These are phyloP conservation scores for Diospyros kaki DNA, from an alignment of 148 eudicot genomes.

Conservation along the genomic window DNA sequence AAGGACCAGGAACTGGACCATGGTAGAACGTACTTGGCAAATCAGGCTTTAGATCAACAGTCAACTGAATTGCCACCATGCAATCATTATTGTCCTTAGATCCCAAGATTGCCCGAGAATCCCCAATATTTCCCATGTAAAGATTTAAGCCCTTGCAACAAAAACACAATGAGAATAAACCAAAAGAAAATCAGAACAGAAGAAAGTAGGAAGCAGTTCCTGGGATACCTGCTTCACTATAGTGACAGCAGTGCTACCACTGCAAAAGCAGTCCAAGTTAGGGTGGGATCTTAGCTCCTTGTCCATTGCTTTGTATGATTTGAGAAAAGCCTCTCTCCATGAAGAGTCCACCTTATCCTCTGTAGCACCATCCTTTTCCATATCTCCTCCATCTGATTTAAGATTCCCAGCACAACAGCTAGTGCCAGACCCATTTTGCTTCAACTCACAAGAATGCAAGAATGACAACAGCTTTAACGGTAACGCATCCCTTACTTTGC, in stretches of 20 bases:
- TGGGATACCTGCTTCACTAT: slow-evolving; percentile 72
- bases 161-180: slow-evolving; percentile 11
- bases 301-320: slow-evolving; percentile 92
- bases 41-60: slow-evolving; percentile 99
- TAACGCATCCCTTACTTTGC: slow-evolving; percentile 85
- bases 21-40: slow-evolving; percentile 63
- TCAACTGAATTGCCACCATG: slow-evolving; percentile 80
- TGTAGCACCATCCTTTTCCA: slow-evolving; percentile 40
- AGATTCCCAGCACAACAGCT: slow-evolving; percentile 49
- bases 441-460: slow-evolving; percentile 49
- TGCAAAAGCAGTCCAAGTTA: slow-evolving; percentile 93
- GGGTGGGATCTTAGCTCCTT: slow-evolving; percentile 90
- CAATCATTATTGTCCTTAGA: slow-evolving; percentile 58
- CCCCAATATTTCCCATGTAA: slow-evolving; percentile 85
- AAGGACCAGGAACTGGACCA: not conserved
- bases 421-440: slow-evolving; percentile 46
- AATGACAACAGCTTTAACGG: slow-evolving; percentile 74
- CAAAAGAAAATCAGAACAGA: not conserved
- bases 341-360: slow-evolving; percentile 43
- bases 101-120: slow-evolving; percentile 92
- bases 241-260: slow-evolving; percentile 96
- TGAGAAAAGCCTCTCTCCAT: slow-evolving; percentile 93
- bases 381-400: slow-evolving; percentile 35
- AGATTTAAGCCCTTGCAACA: slow-evolving; percentile 72
- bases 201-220: not conserved